Percentiles rank a stretch among this genome's conserved stretches.
Evolutionary conservation across 164 flowering plant genomes (phyloP).

Genomic region (Dillenia turbinata): DNA sequence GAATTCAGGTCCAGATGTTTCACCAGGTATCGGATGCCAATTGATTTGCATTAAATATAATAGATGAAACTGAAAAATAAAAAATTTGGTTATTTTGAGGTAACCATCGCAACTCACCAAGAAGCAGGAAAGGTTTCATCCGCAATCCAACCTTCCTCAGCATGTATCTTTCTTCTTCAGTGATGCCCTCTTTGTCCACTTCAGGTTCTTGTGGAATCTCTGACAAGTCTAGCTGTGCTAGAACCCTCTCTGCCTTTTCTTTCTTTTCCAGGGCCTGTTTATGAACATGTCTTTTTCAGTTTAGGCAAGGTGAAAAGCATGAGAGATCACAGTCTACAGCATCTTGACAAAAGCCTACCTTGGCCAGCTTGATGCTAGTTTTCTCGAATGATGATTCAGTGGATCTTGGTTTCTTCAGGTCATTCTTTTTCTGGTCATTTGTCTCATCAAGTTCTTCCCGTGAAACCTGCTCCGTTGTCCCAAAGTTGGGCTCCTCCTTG

Average conservation of each 20-base stretch:
- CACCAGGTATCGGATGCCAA: too few relatives aligned
- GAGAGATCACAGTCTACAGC: neutral
- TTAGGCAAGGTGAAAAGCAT: constrained; percentile 2
- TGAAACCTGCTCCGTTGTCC: constrained; percentile 15
- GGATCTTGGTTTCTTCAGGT: constrained; percentile 19
- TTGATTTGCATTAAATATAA: too few relatives aligned
- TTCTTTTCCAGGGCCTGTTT: constrained; percentile 72
- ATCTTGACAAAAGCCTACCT: constrained; percentile 37
- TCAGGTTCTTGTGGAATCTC: constrained; percentile 39
- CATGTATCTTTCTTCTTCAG: constrained; percentile 93
- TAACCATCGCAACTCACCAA: constrained; percentile 51
- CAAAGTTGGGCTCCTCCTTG: constrained; percentile 5
- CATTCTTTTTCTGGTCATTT: constrained; percentile 14
- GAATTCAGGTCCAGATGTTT: too few relatives aligned
- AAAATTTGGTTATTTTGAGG: neutral
- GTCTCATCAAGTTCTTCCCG: constrained; percentile 12
- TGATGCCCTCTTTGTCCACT: constrained; percentile 75
- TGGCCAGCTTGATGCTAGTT: constrained; percentile 45
- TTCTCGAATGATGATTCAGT: constrained; percentile 30
- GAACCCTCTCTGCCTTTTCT: constrained; percentile 70
- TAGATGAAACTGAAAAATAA: neutral
- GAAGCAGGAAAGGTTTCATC: constrained; percentile 76
- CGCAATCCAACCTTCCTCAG: constrained; percentile 84
- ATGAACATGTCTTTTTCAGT: neutral
- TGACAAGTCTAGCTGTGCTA: constrained; percentile 54